Evolutionary conservation across 176 grass and related monocot species (phyloP), one percentile per base, ranked within the genome.

Genomic region (Aegilops sharonensis): DNA sequence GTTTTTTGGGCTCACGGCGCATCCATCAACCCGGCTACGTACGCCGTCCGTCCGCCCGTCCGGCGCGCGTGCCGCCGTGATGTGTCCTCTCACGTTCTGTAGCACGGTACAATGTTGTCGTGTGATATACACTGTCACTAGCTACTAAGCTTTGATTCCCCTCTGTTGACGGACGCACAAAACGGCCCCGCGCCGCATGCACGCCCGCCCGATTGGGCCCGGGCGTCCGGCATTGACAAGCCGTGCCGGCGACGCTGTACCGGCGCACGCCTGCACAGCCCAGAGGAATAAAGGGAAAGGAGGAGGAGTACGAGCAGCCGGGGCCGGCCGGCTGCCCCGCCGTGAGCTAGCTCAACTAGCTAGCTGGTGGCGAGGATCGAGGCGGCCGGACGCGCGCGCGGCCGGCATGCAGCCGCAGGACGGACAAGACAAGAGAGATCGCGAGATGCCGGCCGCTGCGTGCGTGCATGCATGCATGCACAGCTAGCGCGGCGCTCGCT

Each of bases 401-500:
- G 25, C 47, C 25, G 37, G 32, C 32, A 34, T 34, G 40, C 71
- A 74, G 69, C 42, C 24, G 42, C 72, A 43, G 69, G 72, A 75
- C 14, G 72, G 72, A 67, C 62, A 87, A 77, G 86, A 77, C 45
- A 77, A 43, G 35, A 43, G 24, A 83, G 86, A 76, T 42, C 4
- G 60, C 15, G 9, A 79, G 84, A 24, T 60, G 64, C 75, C 64
- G 75, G 75, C 75, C 64, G 64, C 54, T 34, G 71, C 65, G 66
- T 20, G 13, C 70, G 40, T 67, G 42, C 84, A 17, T 13, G 64
- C 84, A 24, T 13, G 64, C 75, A 50, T 2, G 24, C 65, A 17
- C 31, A 20, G 15, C 54, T 31, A 31, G 17, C 15, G 3, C 25
- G 17, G 4, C 17, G 69, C 45, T 48, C 45, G 45, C 69, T 62